Base-by-base conservation (phyloP, 2,329 filamentous ascomycete genomes). In the Fusarium incarnatum region DNA sequence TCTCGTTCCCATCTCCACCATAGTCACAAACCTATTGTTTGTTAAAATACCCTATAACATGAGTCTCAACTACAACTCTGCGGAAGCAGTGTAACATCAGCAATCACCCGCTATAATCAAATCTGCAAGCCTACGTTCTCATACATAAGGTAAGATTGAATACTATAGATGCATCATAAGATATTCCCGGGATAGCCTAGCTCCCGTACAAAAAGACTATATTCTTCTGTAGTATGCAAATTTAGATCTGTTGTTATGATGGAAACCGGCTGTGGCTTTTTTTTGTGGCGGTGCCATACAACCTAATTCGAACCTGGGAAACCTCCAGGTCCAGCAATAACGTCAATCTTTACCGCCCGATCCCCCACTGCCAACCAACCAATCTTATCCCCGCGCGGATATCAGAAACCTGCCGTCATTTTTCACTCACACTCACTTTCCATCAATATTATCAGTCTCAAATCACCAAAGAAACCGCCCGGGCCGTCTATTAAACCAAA, bases 301-400 rank as follows among this genome's bases (percentile, higher is more conserved):
- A 60, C 34, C 34, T 37, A 37, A 37, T 37, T 37, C 10, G 34
- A 37, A 37, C 34, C 34, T 37, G 34, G 34, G 18, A 37, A 37
- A 16, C 32, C 42, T 41, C 40, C 37, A 30, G 25, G 18, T 20
- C 18, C 53, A 34, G 42, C 53, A 32, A 56, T 48, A 57, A 41
- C 60, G 45, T 50, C 37, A 64, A 58, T 59, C 40, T 50, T 58
- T 68, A 54, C 57, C 53, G 52, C 64, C 44, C 49, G 27, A 40
- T 69, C 48, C 68, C 68, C 56, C 68, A 62, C 68, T 54, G 20
- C 56, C 53, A 66, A 12, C 60, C 68, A 65, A 71, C 54, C 60
- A 68, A 65, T 66, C 53, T 69, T 20, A 59, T 68, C 64, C 68
- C 68, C 68, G 60, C 68, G 56, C 25, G 40, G 25, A 68, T 54